Percentiles rank a stretch among this genome's conserved stretches.
Evolutionary conservation across 2,329 filamentous ascomycete species (phyloP).

Genomic region (Colletotrichum sp.): DNA sequence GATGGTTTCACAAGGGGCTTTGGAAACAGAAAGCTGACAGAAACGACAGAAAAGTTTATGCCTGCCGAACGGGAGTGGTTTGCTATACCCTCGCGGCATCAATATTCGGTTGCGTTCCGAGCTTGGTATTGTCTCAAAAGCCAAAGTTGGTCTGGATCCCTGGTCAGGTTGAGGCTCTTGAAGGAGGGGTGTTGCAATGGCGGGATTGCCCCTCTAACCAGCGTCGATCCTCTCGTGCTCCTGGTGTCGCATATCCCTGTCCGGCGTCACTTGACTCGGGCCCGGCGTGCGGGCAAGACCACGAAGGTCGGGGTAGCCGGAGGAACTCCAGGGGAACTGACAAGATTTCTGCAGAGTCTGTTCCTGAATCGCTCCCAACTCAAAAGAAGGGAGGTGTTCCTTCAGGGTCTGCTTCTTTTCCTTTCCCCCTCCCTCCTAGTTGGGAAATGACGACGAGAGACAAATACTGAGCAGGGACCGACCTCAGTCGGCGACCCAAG

Average conservation of each 20-base stretch:
- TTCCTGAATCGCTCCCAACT: neutral
- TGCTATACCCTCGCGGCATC: constrained; percentile 9
- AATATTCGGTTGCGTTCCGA: constrained; percentile 13
- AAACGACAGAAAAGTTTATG: constrained; percentile 4
- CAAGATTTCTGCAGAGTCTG: neutral
- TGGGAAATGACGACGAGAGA: neutral
- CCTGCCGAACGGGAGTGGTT: neutral
- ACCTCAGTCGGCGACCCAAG: neutral
- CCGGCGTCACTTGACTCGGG: constrained; percentile 3
- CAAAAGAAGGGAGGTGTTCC: neutral
- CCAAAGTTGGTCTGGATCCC: neutral
- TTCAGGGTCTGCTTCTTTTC: neutral
- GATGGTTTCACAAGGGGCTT: constrained; percentile 14
- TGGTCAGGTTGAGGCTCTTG: neutral
- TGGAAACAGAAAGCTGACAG: constrained; percentile 14
- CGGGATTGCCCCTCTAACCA: neutral
- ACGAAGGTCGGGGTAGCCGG: neutral
- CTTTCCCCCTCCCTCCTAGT: neutral
- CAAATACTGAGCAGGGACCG: neutral
- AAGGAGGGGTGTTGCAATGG: neutral
- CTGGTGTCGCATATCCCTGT: constrained; percentile 17
- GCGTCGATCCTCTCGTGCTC: neutral
- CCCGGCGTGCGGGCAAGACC: neutral
- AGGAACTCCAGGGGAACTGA: neutral
- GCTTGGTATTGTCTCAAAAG: constrained; percentile 13